These are phyloP conservation scores for Rossbeevera mucosa DNA, from an alignment of 768 basidiomycete genomes.

Conservation along the genomic window DNA sequence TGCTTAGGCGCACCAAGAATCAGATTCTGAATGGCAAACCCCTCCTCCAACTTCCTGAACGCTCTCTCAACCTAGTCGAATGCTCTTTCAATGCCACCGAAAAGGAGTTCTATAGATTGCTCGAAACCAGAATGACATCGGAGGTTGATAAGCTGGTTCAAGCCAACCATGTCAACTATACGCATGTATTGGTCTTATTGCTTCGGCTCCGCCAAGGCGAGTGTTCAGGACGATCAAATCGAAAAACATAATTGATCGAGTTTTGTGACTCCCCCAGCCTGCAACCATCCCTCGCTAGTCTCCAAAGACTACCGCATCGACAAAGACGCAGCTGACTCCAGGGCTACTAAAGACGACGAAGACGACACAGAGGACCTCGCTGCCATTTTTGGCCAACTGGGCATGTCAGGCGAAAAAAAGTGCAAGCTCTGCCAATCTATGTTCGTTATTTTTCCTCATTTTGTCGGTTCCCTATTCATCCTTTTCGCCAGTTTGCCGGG, in stretches of 20 bases:
- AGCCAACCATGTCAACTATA: conserved; percentile 55
- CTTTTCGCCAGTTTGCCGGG: conserved; percentile 12
- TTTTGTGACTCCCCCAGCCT: conserved; percentile 48
- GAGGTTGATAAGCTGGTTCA: conserved; percentile 65
- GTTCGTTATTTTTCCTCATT: conserved; percentile 41
- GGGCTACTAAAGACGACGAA: conserved; percentile 46
- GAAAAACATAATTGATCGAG: neutral
- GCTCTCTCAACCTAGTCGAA: conserved; percentile 63
- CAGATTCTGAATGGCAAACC: conserved; percentile 72
- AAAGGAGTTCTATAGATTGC: conserved; percentile 68
- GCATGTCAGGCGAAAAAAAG: conserved; percentile 52
- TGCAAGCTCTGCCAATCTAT: conserved; percentile 74
- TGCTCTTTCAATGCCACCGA: conserved; percentile 79
- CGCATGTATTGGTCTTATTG: conserved; percentile 63
- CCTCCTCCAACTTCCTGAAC: conserved; percentile 74
- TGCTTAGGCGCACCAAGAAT: conserved; percentile 85
- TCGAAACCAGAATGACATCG: conserved; percentile 63
- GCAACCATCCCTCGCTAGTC: conserved; percentile 84
- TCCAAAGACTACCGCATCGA: conserved; percentile 72
- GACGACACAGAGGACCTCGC: conserved; percentile 71
- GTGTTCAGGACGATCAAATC: conserved; percentile 8
- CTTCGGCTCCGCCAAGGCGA: conserved; percentile 87
- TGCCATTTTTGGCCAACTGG: conserved; percentile 65
- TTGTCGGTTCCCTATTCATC: conserved; percentile 1
- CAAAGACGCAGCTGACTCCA: conserved; percentile 70